Evolutionary conservation across 2,329 filamentous ascomycete genomes (phyloP).

Genomic region (Penicillium freii): DNA sequence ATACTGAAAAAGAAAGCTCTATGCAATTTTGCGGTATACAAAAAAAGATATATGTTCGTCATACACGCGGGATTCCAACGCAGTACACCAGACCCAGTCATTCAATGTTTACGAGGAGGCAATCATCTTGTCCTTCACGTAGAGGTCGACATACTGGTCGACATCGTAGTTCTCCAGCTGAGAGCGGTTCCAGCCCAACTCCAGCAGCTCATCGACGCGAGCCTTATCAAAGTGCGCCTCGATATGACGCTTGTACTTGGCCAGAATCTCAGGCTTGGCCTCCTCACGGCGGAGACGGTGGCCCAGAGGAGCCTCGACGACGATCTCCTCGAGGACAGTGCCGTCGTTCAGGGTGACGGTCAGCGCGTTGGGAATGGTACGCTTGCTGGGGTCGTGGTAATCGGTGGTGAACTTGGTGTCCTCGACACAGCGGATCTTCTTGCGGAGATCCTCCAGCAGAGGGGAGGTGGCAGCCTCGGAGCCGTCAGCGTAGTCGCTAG

Average conservation of each 20-base stretch:
- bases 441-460: constrained; percentile 84
- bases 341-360: constrained; percentile 95
- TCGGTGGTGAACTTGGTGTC: constrained; percentile 91
- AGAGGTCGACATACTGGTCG: constrained; percentile 92
- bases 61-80: constrained; percentile 9
- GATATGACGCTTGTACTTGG: constrained; percentile 93
- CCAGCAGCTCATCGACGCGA: constrained; percentile 77
- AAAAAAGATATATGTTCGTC: constrained; percentile 12
- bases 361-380: constrained; percentile 95
- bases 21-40: constrained; percentile 21
- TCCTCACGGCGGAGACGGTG: constrained; percentile 89
- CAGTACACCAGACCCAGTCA: neutral
- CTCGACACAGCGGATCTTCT: constrained; percentile 95
- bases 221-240: constrained; percentile 74
- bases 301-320: constrained; percentile 90
- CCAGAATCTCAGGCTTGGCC: constrained; percentile 94
- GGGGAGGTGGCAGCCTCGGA: constrained; percentile 86
- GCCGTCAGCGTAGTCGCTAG: constrained; percentile 89
- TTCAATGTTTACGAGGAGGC: constrained; percentile 21
- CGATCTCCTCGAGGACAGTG: constrained; percentile 83
- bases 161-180: constrained; percentile 77
- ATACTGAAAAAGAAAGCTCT: neutral
- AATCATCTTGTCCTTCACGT: constrained; percentile 56
- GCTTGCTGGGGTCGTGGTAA: constrained; percentile 90
- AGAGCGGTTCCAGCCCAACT: constrained; percentile 71